Conservation (phyloP, 208 protist genomes). For the Acanthamoeba sp. region DNA sequence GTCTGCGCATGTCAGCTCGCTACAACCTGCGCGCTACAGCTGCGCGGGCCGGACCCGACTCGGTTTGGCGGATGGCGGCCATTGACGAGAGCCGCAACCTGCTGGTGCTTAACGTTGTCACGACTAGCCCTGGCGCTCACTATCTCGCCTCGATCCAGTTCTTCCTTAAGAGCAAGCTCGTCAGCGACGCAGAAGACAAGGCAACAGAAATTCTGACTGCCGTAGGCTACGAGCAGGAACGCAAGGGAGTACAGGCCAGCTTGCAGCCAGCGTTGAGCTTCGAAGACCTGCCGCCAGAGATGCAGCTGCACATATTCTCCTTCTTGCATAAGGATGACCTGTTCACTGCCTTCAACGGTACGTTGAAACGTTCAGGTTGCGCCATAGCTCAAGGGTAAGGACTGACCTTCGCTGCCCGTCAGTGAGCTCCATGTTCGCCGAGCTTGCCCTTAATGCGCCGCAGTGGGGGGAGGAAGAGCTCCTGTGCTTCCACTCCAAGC, state of each 20-base stretch:
- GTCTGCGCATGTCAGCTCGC: neutral
- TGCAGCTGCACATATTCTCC: conserved; percentile 40
- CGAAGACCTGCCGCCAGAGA: neutral
- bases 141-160: neutral
- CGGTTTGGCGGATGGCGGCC: neutral
- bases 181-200: neutral
- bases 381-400: neutral
- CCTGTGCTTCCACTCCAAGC: conserved; percentile 46
- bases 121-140: neutral
- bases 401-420: neutral
- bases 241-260: neutral
- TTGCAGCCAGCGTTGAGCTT: neutral
- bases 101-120: conserved; percentile 8
- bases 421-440: neutral
- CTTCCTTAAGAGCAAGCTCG: neutral
- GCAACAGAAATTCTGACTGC: neutral
- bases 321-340: conserved; percentile 4
- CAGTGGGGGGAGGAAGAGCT: conserved; percentile 20
- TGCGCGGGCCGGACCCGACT: neutral
- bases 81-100: neutral
- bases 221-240: neutral
- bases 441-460: neutral
- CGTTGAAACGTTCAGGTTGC: neutral
- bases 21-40: neutral
- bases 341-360: neutral